Evolutionary conservation across 345 rosid species (phyloP), one percentile per base, ranked within the genome.

Genomic region (Clausena lansium): DNA sequence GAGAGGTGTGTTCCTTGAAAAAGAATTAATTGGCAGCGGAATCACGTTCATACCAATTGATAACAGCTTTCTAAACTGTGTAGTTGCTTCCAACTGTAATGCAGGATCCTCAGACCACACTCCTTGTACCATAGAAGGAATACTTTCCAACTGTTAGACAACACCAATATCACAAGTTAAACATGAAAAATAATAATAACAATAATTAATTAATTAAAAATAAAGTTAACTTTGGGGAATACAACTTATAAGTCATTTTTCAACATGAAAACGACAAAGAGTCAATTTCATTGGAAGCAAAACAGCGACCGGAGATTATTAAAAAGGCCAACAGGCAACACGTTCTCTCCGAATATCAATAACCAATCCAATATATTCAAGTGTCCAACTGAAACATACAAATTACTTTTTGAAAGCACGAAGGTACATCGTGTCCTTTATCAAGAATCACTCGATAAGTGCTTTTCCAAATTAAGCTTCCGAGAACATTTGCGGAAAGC

Each of bases 71-170:
- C 98, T 85, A 82, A 93, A 91, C 25, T 90, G 94, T 60, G 92
- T 88, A 30, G 97, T 93, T 47, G 97, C 91, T 79, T 91, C 97
- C 78, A 93, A 76, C 80, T 88, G 95, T 60, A 81, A 79, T 77
- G 81, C 55, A 61, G 93, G 91, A 81, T 93, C 88, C 27, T 88
- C 91, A 33, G 93, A 87, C 85, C 84, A 87, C 39, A 91, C 88
- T 76, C 97, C 93, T 89, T 90, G 91, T 27, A 91, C 94, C 97
- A 91, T 88, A 76, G 79, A 62, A 25, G 94, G 91, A 71, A 93
- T 83, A 78, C 89, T 89, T 84, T 91, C 97, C 84, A 93, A 71
- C 97, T 93, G 92, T 81, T 61, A 55, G 65, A 24, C 78, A 71
- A 68, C 71, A 87, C 75, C 68, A 83, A 66, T 76, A 74, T 50